Conservation (phyloP, 257 asterid genomes). For the Paulownia fortunei region DNA sequence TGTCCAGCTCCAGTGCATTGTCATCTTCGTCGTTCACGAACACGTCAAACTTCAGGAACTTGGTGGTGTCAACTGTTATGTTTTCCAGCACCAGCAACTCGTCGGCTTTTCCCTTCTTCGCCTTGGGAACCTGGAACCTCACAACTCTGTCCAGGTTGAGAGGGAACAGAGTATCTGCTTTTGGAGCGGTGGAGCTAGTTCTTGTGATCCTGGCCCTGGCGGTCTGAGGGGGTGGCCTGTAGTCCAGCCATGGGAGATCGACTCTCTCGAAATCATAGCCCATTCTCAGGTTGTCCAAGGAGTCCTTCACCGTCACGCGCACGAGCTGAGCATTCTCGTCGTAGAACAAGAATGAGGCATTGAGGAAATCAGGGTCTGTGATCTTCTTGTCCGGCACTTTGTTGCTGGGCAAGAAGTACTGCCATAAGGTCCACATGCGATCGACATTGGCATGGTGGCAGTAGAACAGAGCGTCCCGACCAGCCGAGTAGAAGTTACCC, state of each 20-base stretch:
- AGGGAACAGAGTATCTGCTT: slow-evolving; percentile 36
- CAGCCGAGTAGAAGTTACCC: slow-evolving; percentile 60
- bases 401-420: slow-evolving; percentile 32
- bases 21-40: slow-evolving; percentile 73
- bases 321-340: slow-evolving; percentile 58
- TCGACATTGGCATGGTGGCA: slow-evolving; percentile 59
- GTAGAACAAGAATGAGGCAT: slow-evolving; percentile 56
- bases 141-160: slow-evolving; percentile 29
- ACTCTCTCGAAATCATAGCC: slow-evolving; percentile 49
- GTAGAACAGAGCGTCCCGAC: slow-evolving; percentile 57
- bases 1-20: slow-evolving; percentile 40
- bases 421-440: slow-evolving; percentile 64
- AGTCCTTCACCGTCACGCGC: slow-evolving; percentile 47
- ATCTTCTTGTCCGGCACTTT: slow-evolving; percentile 34
- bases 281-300: slow-evolving; percentile 38
- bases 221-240: slow-evolving; percentile 42
- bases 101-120: slow-evolving; percentile 48
- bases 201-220: slow-evolving; percentile 15
- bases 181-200: slow-evolving; percentile 15
- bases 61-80: slow-evolving; percentile 39
- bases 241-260: slow-evolving; percentile 55
- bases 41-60: slow-evolving; percentile 60
- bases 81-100: slow-evolving; percentile 47
- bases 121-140: slow-evolving; percentile 38
- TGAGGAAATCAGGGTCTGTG: slow-evolving; percentile 53